Evolutionary conservation across 2,329 filamentous ascomycete species (phyloP), one percentile per base, ranked within the genome.

Genomic region (Paecilomyces dactylethromorphus): DNA sequence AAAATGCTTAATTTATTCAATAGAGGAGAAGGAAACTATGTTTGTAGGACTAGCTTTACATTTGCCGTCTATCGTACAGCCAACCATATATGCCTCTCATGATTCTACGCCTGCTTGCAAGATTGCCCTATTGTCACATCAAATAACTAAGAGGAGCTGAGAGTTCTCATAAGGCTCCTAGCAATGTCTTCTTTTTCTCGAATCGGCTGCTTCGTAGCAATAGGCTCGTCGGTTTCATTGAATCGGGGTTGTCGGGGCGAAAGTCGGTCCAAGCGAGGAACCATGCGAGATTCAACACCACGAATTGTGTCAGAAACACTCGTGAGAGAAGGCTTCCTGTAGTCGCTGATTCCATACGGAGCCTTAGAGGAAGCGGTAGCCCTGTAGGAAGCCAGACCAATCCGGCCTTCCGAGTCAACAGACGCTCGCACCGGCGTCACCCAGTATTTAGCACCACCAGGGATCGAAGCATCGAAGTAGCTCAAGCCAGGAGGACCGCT

Each of bases 361-460:
- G 71, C 67, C 60, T 73, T 73, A 7, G 70, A 58, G 18, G 65
- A 66, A n/a, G 68, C 62, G 45, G 66, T 71, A 12, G 73, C 72
- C 31, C 71, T 69, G 58, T 66, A 68, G 21, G 69, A 71, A 13
- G 68, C 63, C 53, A 82, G 70, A 3, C 65, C 65, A 58, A 82
- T 75, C 39, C 71, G 73, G 35, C 79, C 79, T 11, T 74, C 66
- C 21, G 78, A 73, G 60, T 79, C 73, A 33, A 82, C 69, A 52
- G 66, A 69, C 22, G 80, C 82, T 49, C 74, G 76, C 51, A 73
- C 69, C 1, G 82, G 79, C 18, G 77, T 74, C 24, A 82, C 79
- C 73, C 76, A 79, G 58, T 83, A 70, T 64, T 84, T 85, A 58
- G 76, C 77, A 57, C 83, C 83, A 53, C 82, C 82, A 1, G 71